These are phyloP conservation scores for Alternaria infectoria DNA, from an alignment of 2,329 filamentous ascomycete species.

Conservation along the genomic window DNA sequence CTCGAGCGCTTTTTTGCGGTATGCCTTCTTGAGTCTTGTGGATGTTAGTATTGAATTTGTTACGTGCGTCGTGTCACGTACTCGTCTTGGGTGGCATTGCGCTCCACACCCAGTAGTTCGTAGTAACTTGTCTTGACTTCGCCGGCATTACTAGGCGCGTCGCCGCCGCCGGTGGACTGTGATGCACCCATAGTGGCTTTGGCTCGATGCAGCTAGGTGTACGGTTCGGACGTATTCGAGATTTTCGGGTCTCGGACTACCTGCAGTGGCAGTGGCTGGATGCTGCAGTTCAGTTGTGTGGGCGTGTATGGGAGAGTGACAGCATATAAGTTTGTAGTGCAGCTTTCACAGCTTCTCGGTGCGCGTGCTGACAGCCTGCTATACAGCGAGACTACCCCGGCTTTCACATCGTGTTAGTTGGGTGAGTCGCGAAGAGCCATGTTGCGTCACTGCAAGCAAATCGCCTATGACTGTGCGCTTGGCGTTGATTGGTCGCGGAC, in stretches of 20 bases:
- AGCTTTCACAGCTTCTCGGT: background rate
- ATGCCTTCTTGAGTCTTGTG: conserved; percentile 86
- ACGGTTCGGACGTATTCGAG: conserved; percentile 11
- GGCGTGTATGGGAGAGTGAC: background rate
- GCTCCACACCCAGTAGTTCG: conserved; percentile 77
- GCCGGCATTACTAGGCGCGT: conserved; percentile 24
- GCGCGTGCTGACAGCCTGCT: background rate
- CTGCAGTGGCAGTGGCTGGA: conserved; percentile 1
- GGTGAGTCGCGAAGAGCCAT: conserved; percentile 9
- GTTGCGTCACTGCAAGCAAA: conserved; percentile 5
- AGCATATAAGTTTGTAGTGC: background rate
- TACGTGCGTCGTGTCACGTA: conserved; percentile 49
- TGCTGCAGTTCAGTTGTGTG: conserved; percentile 3
- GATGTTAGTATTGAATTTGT: background rate
- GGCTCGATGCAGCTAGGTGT: conserved; percentile 7
- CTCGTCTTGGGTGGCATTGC: conserved; percentile 81
- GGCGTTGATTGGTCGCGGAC: conserved; percentile 20
- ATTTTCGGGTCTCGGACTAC: conserved; percentile 14
- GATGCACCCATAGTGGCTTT: conserved; percentile 52
- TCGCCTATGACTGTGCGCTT: conserved; percentile 21
- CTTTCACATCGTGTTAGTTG: background rate
- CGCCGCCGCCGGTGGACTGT: conserved; percentile 50
- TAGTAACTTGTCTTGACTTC: conserved; percentile 79
- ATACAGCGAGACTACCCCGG: background rate
- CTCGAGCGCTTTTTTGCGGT: conserved; percentile 87